Percentiles rank a stretch among this genome's conserved stretches.
phyloP scores from a whole-genome alignment of 2,329 filamentous ascomycete species.

The Fusarium brevicatenulatum region DNA sequence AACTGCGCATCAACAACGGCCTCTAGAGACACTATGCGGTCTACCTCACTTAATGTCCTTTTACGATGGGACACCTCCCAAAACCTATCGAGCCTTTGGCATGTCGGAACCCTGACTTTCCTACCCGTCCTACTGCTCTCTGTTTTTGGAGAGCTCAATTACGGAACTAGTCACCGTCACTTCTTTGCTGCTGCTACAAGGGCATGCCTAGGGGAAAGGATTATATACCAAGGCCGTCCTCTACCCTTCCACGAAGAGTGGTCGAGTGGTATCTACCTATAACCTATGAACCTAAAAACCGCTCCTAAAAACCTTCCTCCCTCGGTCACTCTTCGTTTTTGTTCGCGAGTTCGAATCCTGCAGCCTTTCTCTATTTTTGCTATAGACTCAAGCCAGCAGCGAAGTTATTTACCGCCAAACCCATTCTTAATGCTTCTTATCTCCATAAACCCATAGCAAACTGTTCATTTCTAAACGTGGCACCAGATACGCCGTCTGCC shows the following conservation, averaged over 20 bases:
- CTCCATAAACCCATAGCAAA: background rate
- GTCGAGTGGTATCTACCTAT: constrained; percentile 16
- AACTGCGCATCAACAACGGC: background rate
- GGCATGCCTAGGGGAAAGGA: background rate
- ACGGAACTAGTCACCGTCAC: background rate
- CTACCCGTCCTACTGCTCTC: background rate
- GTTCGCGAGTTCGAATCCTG: background rate
- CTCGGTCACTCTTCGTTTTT: constrained; percentile 14
- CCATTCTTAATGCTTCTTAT: background rate
- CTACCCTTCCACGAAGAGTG: constrained; percentile 13
- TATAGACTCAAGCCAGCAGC: background rate
- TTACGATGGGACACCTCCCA: background rate
- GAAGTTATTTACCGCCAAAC: background rate
- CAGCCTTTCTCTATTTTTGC: background rate
- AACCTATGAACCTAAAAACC: background rate
- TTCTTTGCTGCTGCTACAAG: background rate
- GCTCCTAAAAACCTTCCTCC: background rate
- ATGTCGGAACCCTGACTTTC: background rate
- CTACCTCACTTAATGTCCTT: background rate
- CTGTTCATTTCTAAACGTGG: background rate
- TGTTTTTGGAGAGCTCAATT: background rate
- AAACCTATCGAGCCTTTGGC: background rate
- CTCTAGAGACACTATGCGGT: background rate
- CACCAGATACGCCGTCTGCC: background rate
- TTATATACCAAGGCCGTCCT: background rate